Percentiles rank a stretch among this genome's conserved stretches.
Conservation (phyloP, 2,329 filamentous ascomycete genomes). For the Davidsoniella neocaledoniae region DNA sequence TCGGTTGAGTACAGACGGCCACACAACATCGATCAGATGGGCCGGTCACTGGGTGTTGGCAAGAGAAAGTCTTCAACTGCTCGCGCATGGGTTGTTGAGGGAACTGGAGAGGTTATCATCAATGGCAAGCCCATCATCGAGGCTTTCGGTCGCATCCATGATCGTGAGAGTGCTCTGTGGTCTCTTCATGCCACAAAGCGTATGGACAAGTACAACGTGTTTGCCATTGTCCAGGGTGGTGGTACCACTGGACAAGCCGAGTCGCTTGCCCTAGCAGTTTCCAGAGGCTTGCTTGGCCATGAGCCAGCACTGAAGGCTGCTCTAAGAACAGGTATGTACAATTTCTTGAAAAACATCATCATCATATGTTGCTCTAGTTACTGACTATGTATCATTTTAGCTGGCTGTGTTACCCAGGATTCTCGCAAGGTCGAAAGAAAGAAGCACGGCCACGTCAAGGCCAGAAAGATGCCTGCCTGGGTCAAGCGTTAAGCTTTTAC, state of each 20-base stretch:
- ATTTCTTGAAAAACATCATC: slow-evolving; percentile 5
- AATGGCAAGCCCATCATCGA: slow-evolving; percentile 77
- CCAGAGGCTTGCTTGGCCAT: slow-evolving; percentile 74
- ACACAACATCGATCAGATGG: slow-evolving; percentile 51
- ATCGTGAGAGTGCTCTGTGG: slow-evolving; percentile 90
- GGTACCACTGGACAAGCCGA: slow-evolving; percentile 93
- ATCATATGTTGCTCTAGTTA: slow-evolving; percentile 15
- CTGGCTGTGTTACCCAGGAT: slow-evolving; percentile 84
- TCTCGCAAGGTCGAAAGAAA: slow-evolving; percentile 89
- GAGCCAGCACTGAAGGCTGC: slow-evolving; percentile 83
- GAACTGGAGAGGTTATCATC: slow-evolving; percentile 73
- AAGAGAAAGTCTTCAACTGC: slow-evolving; percentile 78
- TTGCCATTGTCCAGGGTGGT: slow-evolving; percentile 68
- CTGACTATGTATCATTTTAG: slow-evolving; percentile 37
- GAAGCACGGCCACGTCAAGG: slow-evolving; percentile 91
- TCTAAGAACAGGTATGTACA: slow-evolving; percentile 58
- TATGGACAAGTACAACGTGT: slow-evolving; percentile 94
- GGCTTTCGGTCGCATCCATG: slow-evolving; percentile 74
- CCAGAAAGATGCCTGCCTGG: slow-evolving; percentile 95
- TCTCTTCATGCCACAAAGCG: slow-evolving; percentile 66
- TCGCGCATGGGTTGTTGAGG: slow-evolving; percentile 77
- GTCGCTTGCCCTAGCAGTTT: slow-evolving; percentile 76
- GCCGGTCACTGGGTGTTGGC: slow-evolving; percentile 64
- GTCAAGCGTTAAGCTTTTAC: slow-evolving; percentile 52
- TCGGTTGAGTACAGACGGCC: slow-evolving; percentile 8